Conservation (phyloP, 2,329 filamentous ascomycete genomes). For the Fusarium illudens region DNA sequence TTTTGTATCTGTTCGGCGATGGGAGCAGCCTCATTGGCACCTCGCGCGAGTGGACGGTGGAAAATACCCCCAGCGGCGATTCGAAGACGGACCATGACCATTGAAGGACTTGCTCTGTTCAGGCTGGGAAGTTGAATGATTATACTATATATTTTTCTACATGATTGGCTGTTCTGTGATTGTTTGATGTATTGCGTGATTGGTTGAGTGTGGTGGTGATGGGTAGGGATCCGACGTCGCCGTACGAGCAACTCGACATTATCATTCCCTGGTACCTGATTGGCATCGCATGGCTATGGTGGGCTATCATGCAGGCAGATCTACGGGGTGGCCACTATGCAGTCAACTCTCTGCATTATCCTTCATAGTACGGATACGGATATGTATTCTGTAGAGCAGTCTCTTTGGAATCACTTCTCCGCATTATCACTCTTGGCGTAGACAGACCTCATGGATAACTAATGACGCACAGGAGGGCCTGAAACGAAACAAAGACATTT, state of each 20-base stretch:
- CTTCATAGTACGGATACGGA: background rate
- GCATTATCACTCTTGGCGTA: background rate
- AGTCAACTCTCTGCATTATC: background rate
- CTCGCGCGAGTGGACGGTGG: conserved; percentile 6
- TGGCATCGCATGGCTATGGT: background rate
- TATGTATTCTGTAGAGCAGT: background rate
- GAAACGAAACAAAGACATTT: background rate
- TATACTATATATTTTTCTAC: background rate
- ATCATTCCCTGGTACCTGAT: background rate
- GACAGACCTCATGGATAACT: background rate
- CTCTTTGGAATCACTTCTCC: background rate
- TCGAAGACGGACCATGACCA: conserved; percentile 8
- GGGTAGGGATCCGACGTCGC: background rate
- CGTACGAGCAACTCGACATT: background rate
- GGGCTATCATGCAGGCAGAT: background rate
- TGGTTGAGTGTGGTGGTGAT: background rate
- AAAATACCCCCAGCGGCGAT: conserved; percentile 22
- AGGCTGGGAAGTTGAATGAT: conserved; percentile 7
- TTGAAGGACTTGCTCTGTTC: conserved; percentile 16
- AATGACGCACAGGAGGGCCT: background rate
- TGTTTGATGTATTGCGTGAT: background rate
- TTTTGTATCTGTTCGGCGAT: background rate
- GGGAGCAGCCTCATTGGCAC: background rate
- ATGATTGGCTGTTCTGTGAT: background rate
- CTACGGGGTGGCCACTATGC: background rate